Evolutionary conservation across 2,329 filamentous ascomycete species (phyloP).

Genomic region (Exophiala sp.): DNA sequence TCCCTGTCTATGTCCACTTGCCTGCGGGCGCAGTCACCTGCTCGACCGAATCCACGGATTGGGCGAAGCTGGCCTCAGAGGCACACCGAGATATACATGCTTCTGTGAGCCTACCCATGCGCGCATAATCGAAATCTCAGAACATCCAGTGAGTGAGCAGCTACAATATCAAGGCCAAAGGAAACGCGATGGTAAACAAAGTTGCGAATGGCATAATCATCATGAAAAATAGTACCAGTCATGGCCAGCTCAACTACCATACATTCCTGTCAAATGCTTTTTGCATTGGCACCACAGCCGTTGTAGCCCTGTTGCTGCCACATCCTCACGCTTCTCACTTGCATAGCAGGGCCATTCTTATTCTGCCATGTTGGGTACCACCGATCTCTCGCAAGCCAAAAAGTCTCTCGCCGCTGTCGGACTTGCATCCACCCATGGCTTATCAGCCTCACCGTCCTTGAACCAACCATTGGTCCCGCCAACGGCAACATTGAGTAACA

Average conservation of each 20-base stretch:
- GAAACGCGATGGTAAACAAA: no score
- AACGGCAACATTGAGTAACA: constrained; percentile 70
- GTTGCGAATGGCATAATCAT: not conserved
- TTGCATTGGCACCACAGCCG: not conserved
- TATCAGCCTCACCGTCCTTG: constrained; percentile 61
- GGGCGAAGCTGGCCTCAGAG: no score
- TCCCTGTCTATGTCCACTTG: no score
- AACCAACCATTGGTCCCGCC: constrained; percentile 82
- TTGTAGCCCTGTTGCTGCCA: constrained; percentile 46
- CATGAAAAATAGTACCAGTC: not conserved
- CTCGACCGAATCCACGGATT: no score
- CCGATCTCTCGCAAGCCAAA: constrained; percentile 58
- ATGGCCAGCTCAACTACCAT: not conserved
- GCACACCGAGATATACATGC: no score
- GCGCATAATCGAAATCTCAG: no score
- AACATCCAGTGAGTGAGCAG: no score
- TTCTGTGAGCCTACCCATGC: no score
- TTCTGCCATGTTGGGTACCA: constrained; percentile 68
- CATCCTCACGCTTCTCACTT: constrained; percentile 64
- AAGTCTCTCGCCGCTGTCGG: constrained; percentile 66
- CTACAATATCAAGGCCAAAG: no score
- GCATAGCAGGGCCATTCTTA: constrained; percentile 53
- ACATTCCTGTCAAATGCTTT: not conserved
- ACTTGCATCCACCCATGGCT: constrained; percentile 72
- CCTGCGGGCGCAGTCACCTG: no score